Evolutionary conservation across 441 rosid genomes (phyloP).

Genomic region (Erodium texanum): DNA sequence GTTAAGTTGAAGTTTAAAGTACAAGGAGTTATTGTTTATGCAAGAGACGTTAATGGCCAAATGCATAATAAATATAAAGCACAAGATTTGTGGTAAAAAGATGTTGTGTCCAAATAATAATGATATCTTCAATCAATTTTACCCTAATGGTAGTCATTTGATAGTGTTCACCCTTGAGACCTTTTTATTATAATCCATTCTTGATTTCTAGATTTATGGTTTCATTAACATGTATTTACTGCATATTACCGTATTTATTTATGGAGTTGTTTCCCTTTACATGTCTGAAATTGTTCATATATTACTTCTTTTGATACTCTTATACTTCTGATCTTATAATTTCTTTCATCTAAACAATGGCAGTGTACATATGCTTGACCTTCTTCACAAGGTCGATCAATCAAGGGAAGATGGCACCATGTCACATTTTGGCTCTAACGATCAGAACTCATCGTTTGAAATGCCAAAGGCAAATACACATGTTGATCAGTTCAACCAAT

Average conservation of each 20-base stretch:
- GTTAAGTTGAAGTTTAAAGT: background rate
- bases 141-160: background rate
- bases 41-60: background rate
- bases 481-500: constrained; percentile 18
- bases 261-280: background rate
- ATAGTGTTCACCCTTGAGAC: background rate
- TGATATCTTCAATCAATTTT: background rate
- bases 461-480: constrained; percentile 16
- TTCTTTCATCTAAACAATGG: background rate
- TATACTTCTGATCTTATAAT: background rate
- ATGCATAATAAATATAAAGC: background rate
- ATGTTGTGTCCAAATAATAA: background rate
- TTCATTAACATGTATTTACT: background rate
- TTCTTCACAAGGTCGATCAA: constrained; percentile 30
- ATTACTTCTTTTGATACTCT: background rate
- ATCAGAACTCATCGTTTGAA: constrained; percentile 12
- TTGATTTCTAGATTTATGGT: constrained; percentile 2
- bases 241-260: background rate
- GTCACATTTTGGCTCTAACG: constrained; percentile 20
- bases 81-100: background rate
- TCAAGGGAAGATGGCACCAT: constrained; percentile 22
- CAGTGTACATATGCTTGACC: constrained; percentile 8
- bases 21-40: background rate
- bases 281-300: background rate
- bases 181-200: background rate